Evolutionary conservation across 495 filamentous ascomycete species (phyloP), one percentile per base, ranked within the genome.

Genomic region (Xylaria cubensis): DNA sequence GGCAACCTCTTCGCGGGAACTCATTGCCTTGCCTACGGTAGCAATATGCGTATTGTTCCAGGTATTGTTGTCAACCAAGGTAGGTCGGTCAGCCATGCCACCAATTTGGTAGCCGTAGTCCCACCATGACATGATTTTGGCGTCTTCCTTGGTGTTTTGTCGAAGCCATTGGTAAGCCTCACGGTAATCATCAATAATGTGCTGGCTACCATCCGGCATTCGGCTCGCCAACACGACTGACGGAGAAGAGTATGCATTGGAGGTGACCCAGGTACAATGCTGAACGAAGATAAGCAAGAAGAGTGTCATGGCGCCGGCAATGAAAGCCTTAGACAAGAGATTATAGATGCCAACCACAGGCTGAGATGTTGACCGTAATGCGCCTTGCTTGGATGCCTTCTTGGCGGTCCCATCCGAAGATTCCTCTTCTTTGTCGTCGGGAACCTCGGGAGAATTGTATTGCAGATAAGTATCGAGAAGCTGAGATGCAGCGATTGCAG

Each of bases 11-110:
- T 99, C 97, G 62, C 93, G 86, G 6, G 94, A 97, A 85, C 92
- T 95, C 97, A 99, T 99, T 17, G 97, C 97, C 84, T 99, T 99
- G 74, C 97, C 97, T 63, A 99, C 97, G 17, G 97, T 99, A 50
- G 97, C 97, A 81, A 99, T 99, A 80, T 99, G 97, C 15, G 97
- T 99, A 84, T 99, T 99, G 84, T 99, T 99, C 97, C 97, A 99
- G 19, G 97, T 99, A 83, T 99, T 99, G 85, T 99, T 99, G 84
- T 99, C 97, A 24, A 99, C 97, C 51, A 99, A 86, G 0, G 97
- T 99, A 48, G 97, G 94, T 32, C 97, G 90, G 81, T 99, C 97
- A 46, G 97, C 97, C 97, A 99, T 99, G 70, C 97, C 97, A 84
- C 97, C 97, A 80, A 99, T 99, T 83, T 99, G 97, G 84, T 99